Conservation (phyloP, 164 flowering plant genomes). For the Chimonanthus praecox region DNA sequence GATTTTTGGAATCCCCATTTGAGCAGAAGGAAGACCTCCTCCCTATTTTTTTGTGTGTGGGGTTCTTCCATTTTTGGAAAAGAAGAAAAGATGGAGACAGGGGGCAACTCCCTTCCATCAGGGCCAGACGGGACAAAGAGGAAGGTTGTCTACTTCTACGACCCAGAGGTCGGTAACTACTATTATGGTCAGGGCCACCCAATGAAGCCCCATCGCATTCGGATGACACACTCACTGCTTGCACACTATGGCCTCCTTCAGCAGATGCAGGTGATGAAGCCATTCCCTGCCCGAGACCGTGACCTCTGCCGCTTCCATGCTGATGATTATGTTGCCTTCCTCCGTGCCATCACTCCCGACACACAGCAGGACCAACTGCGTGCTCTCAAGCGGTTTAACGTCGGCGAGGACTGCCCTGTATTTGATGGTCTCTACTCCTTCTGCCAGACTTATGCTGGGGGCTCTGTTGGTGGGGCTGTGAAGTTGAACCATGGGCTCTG, state of each 20-base stretch:
- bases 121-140: slow-evolving; percentile 49
- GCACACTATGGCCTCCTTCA: slow-evolving; percentile 48
- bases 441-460: slow-evolving; percentile 59
- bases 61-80: too few relatives aligned
- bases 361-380: slow-evolving; percentile 47
- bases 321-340: slow-evolving; percentile 48
- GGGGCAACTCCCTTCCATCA: slow-evolving; percentile 42
- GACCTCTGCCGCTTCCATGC: slow-evolving; percentile 58
- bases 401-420: slow-evolving; percentile 55
- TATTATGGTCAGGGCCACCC: slow-evolving; percentile 62
- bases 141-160: slow-evolving; percentile 48
- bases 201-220: slow-evolving; percentile 58
- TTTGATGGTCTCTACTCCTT: slow-evolving; percentile 57
- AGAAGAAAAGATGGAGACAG: slow-evolving; percentile 24
- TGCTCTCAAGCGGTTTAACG: slow-evolving; percentile 48
- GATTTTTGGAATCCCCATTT: too few relatives aligned
- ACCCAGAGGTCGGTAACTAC: slow-evolving; percentile 58
- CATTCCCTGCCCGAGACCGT: slow-evolving; percentile 44
- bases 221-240: slow-evolving; percentile 59
- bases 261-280: slow-evolving; percentile 49
- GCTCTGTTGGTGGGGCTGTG: slow-evolving; percentile 52
- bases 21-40: too few relatives aligned
- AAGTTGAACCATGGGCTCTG: slow-evolving; percentile 34
- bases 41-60: too few relatives aligned
- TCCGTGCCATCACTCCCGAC: slow-evolving; percentile 47